These are phyloP conservation scores for Pyrus pyrifolia DNA, from an alignment of 306 rosid genomes.

Conservation along the genomic window DNA sequence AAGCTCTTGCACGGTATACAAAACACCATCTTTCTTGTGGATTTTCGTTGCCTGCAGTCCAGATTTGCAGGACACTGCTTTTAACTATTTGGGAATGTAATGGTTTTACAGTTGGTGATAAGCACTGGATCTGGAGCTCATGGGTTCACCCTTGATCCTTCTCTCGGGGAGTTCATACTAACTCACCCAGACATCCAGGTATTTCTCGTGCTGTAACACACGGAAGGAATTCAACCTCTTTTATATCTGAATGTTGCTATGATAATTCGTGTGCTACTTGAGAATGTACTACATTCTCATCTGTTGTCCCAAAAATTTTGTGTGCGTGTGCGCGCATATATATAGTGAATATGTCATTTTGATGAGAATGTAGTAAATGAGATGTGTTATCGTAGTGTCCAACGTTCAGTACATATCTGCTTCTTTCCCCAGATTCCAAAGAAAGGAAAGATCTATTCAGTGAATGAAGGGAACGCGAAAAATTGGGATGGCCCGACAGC, in stretches of 20 bases:
- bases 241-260: background rate
- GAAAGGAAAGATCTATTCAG: slow-evolving; percentile 92
- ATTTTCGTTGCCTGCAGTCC: background rate
- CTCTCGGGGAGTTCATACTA: slow-evolving; percentile 92
- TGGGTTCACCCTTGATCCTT: slow-evolving; percentile 96
- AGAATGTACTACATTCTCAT: background rate
- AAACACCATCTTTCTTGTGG: slow-evolving; percentile 1
- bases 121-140: slow-evolving; percentile 77
- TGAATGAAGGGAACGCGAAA: slow-evolving; percentile 97
- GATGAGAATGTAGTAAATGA: background rate
- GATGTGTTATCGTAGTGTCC: background rate
- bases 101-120: slow-evolving; percentile 62
- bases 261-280: background rate
- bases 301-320: background rate
- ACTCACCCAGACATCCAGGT: slow-evolving; percentile 96
- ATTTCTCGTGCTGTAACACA: background rate
- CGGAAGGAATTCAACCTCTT: background rate
- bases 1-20: slow-evolving; percentile 92
- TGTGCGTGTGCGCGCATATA: background rate
- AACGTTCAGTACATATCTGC: slow-evolving; percentile 10
- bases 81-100: slow-evolving; percentile 13
- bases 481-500: slow-evolving; percentile 94
- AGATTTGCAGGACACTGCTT: background rate
- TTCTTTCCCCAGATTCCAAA: slow-evolving; percentile 61
- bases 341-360: background rate